Evolutionary conservation across 2,329 filamentous ascomycete species (phyloP).

Genomic region (Trichophyton equinum): DNA sequence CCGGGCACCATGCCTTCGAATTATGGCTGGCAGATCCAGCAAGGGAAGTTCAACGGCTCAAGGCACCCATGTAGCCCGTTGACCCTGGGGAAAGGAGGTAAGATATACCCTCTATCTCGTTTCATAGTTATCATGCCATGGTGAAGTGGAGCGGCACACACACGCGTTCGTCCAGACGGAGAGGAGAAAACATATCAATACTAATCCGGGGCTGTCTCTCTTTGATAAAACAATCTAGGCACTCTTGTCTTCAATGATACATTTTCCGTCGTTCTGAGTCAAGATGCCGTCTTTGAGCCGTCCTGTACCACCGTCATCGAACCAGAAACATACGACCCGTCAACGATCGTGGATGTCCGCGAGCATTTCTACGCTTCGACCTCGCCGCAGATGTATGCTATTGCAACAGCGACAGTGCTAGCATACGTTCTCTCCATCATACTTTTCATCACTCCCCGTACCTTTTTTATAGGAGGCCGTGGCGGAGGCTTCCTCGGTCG

Average conservation of each 20-base stretch:
- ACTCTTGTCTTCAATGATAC: conserved; percentile 32
- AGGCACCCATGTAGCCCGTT: not conserved
- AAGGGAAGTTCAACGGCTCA: not conserved
- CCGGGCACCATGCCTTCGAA: conserved; percentile 8
- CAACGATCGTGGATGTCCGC: conserved; percentile 52
- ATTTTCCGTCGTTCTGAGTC: conserved; percentile 33
- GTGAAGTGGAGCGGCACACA: not conserved
- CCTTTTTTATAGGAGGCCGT: conserved; percentile 70
- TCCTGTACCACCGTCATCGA: conserved; percentile 27
- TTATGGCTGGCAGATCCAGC: conserved; percentile 4
- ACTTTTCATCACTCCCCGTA: conserved; percentile 86
- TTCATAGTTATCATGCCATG: not conserved
- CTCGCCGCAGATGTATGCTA: conserved; percentile 83
- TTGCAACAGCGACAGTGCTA: conserved; percentile 80
- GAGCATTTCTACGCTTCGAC: conserved; percentile 92
- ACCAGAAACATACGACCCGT: conserved; percentile 24
- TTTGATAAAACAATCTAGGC: conserved; percentile 18
- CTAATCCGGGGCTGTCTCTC: not conserved
- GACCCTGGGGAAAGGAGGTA: conserved; percentile 5
- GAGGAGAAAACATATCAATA: not conserved
- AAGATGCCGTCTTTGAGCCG: conserved; percentile 40
- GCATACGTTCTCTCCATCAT: conserved; percentile 89
- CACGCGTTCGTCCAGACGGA: not conserved
- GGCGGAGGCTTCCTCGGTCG: conserved; percentile 56
- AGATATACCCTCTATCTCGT: not conserved